Percentiles rank a stretch among this genome's conserved stretches.
phyloP scores from a whole-genome alignment of 495 filamentous ascomycete species.

The Aspergillus panamensis region DNA sequence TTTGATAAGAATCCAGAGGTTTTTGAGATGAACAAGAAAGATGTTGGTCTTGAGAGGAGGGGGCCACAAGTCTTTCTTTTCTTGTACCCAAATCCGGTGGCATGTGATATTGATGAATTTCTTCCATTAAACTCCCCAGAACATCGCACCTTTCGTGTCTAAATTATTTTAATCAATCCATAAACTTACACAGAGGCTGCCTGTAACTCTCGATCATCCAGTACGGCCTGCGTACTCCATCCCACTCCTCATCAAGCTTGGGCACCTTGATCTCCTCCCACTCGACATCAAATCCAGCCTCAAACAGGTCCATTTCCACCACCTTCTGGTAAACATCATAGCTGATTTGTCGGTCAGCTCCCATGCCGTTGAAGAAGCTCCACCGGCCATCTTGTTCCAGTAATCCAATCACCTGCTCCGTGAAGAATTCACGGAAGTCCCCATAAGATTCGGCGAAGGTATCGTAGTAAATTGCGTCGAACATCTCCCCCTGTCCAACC shows the following conservation, averaged over 20 bases:
- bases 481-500: conserved; percentile 63
- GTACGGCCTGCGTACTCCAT: conserved; percentile 80
- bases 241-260: conserved; percentile 65
- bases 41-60: too few species aligned
- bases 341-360: conserved; percentile 85
- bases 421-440: conserved; percentile 82
- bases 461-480: conserved; percentile 96
- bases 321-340: conserved; percentile 97
- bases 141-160: neutral
- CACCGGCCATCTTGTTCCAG: conserved; percentile 72
- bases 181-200: conserved; percentile 60
- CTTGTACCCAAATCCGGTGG: neutral
- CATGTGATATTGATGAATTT: neutral
- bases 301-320: conserved; percentile 84
- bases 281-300: conserved; percentile 85
- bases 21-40: too few species aligned
- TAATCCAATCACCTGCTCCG: conserved; percentile 75
- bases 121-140: neutral
- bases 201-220: conserved; percentile 79
- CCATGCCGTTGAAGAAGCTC: conserved; percentile 94
- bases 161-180: conserved; percentile 44
- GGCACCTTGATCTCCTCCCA: conserved; percentile 80
- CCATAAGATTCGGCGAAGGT: conserved; percentile 93
- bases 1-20: too few species aligned
- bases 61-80: neutral